These are phyloP conservation scores for Calonectria crousiana DNA, from an alignment of 2,329 filamentous ascomycete genomes.

Conservation along the genomic window DNA sequence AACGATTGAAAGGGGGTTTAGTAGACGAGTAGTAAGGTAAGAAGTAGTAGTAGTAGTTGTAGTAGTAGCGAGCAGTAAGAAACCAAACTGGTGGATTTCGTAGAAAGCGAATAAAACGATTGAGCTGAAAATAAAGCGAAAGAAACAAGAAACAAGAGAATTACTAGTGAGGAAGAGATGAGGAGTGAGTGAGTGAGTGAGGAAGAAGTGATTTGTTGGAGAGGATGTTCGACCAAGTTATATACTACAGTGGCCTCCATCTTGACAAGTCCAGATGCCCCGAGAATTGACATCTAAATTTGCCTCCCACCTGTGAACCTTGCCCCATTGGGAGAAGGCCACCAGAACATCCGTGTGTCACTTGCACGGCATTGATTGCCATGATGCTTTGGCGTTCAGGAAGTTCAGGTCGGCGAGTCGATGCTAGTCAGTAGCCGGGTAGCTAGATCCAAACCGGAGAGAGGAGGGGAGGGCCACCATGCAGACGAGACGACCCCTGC, in stretches of 20 bases:
- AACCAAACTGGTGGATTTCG: background rate
- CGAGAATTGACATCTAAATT: background rate
- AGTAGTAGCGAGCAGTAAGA: background rate
- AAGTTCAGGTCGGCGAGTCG: slow-evolving; percentile 1
- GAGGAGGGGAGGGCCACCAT: background rate
- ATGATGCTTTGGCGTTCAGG: slow-evolving; percentile 9
- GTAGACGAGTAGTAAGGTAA: background rate
- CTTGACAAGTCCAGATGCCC: background rate
- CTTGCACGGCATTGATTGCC: slow-evolving; percentile 3
- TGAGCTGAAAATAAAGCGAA: background rate
- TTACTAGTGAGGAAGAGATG: slow-evolving; percentile 3
- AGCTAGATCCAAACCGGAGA: background rate
- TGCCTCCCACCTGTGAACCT: background rate
- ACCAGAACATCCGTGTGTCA: slow-evolving; percentile 1
- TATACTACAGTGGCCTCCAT: background rate
- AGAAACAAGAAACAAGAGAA: background rate
- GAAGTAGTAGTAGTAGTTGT: background rate
- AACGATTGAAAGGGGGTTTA: background rate
- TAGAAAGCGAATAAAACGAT: background rate
- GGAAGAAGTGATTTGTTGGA: background rate
- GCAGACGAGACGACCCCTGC: background rate
- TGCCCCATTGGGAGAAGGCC: background rate
- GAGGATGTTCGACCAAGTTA: background rate
- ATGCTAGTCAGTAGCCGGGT: background rate
- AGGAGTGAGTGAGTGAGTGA: slow-evolving; percentile 10